A percentile compares a stretch with the other conserved stretches of the same genome.
Conservation (phyloP, 257 asterid species). For the Solanum verrucosum region DNA sequence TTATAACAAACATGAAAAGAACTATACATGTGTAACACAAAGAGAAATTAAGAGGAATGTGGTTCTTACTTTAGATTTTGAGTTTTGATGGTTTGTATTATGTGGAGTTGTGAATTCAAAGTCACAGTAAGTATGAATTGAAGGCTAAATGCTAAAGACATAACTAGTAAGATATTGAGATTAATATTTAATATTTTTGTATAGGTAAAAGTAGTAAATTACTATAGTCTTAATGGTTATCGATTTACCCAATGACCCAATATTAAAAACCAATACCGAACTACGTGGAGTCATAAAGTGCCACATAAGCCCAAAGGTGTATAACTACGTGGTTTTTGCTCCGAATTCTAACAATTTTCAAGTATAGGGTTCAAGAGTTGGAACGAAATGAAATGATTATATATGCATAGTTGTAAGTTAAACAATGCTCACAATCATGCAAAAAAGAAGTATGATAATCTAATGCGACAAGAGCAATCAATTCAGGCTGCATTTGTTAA, state of each 20-base stretch:
- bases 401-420: not conserved
- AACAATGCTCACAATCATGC: not conserved
- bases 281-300: not conserved
- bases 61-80: not conserved
- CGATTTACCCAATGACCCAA: not conserved
- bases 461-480: not conserved
- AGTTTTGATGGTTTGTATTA: not conserved
- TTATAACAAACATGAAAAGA: not conserved
- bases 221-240: not conserved
- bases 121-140: no score
- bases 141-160: no score
- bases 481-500: not conserved
- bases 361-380: not conserved
- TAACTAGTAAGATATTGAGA: not conserved
- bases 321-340: not conserved
- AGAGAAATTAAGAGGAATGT: not conserved
- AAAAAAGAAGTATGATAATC: not conserved
- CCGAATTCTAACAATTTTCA: not conserved
- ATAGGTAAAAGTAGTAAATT: not conserved
- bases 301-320: not conserved
- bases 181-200: no score
- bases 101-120: not conserved
- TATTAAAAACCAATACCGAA: no score
- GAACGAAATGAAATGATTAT: no score
- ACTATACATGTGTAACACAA: not conserved